Evolutionary conservation across 768 basidiomycete genomes (phyloP), one percentile per base, ranked within the genome.

Genomic region (Agrocybe praecox): DNA sequence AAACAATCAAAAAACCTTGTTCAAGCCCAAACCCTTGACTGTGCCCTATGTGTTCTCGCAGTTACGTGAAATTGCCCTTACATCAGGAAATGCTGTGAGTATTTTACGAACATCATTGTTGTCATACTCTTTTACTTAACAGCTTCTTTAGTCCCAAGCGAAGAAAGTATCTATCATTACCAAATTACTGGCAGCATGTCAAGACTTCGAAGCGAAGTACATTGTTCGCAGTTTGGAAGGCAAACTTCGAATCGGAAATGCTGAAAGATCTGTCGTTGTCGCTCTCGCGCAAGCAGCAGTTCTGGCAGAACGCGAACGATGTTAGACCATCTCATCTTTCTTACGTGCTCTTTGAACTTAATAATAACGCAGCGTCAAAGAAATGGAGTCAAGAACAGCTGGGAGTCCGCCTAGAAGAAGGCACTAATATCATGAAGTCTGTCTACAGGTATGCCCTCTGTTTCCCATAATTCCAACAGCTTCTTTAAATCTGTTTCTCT

Each of bases 141-240:
- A 46, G 48, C 54, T 26, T 12, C 32, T n/a, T 1, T 59, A 97
- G 92, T 96, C 96, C 0, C 96, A 98, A 85, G 82, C 82, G 45
- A 95, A 94, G 76, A 99, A 99, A 69, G 94, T 97, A 11, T 89
- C 89, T 0, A 91, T 96, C 58, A 95, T 99, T 67, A 96, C 94
- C 40, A 93, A 94, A 68, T 81, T 99, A 2, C 80, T 99, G 2
- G 95, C 96, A 2, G 88, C 94, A 1, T 98, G 96, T 69, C 89
- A 92, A 65, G 93, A 87, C 57, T 76, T 83, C 26, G 97, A 99
- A 74, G 96, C 97, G 21, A 98, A 98, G 69, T 99, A 96, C 70
- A 92, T 98, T 62, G 89, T 98, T 33, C 88, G 96, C 40, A 94
- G 92, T 68, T 75, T 98, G 61, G 96, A 98, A 75, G 97, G 97